Evolutionary conservation across 2,329 filamentous ascomycete species (phyloP), one percentile per base, ranked within the genome.

Genomic region (Fusarium oxysporum): DNA sequence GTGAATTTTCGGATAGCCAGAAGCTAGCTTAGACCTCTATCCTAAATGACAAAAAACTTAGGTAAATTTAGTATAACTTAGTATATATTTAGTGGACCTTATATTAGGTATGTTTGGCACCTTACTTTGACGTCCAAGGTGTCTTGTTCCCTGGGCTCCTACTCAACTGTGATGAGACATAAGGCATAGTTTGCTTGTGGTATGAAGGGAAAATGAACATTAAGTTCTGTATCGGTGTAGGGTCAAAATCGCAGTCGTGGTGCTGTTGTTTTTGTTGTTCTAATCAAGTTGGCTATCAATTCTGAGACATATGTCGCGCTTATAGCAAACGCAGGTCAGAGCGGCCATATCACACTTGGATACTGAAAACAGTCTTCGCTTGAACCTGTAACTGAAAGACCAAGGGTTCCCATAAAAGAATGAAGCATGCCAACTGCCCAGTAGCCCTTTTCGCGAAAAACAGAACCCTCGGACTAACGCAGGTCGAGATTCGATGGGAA

Each of bases 1-100:
- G 45, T n/a, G 53, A 41, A 57, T 62, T 55, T 57, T 62, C 41
- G 57, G 48, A 62, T 40, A 41, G 45, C 43, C 48, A 33, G 54
- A 40, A 43, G 41, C 53, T 28, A 28, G 21, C 21, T 33, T 16
- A 50, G 28, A 17, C 47, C 44, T 47, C 25, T 47, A 8, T 33
- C 33, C 13, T 16, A n/a, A n/a, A 16, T n/a, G 13, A 25, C 44
- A 30, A 47, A 47, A 47, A 45, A 45, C 23, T 33, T 19, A 19
- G 23, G 23, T 25, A 25, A 44, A 28, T 17, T 45, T 45, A 45
- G 16, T 25, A 44, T 44, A 13, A 44, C 25, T 33, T 45, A 28
- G 43, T 28, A 19, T 28, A 25, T 19, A 12, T 45, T 45, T 19
- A 45, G 43, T 28, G 23, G 43, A 13, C 43, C 43, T 25, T 28